Base-by-base conservation (phyloP, 257 asterid species). In the Leptodermis oblonga region DNA sequence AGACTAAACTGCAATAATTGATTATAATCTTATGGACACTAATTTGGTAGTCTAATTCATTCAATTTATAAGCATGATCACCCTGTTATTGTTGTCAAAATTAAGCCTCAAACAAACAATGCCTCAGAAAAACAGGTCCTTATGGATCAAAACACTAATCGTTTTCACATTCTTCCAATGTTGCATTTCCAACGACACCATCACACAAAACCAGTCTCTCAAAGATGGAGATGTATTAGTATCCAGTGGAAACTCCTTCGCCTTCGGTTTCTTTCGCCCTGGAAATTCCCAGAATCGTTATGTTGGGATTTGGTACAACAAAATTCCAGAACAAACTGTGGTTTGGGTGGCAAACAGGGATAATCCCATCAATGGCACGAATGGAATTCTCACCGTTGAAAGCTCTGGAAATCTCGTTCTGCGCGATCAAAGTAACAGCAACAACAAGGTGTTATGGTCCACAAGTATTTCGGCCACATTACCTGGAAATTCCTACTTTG, bases 261-360 rank as follows among this genome's bases (percentile, higher is more conserved):
- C 77, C 1, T 67, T 81, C 4, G 85, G 85, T 33, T 81, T 81
- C 70, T 78, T 81, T 58, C 75, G 77, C 62, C 79, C 86, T 20
- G 78, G 79, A 61, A 72, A 37, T 41, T 76, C 84, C 18, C 14
- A 11, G 6, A 58, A 70, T 39, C 76, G 71, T 1, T 76, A 70
- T 61, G 37, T 78, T 2, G 86, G 83, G 17, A 70, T 82, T 15
- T 78, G 86, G 81, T 82, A 75, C 73, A 72, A 70, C 71, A 73
- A 56, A 13, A 60, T 75, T 39, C 65, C 81, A 1, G 78, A 75
- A 34, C 74, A 67, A 70, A 78, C 76, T 22, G 80, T 73, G 20
- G 84, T 79, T 18, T 82, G 86, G 84, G 75, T 82, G 8, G 86
- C 84, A 39, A 82, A 82, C 62, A 62, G 76, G 68, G 42, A 78